These are phyloP conservation scores for Monosporascus sp. DNA, from an alignment of 2,329 filamentous ascomycete species.

Conservation along the genomic window DNA sequence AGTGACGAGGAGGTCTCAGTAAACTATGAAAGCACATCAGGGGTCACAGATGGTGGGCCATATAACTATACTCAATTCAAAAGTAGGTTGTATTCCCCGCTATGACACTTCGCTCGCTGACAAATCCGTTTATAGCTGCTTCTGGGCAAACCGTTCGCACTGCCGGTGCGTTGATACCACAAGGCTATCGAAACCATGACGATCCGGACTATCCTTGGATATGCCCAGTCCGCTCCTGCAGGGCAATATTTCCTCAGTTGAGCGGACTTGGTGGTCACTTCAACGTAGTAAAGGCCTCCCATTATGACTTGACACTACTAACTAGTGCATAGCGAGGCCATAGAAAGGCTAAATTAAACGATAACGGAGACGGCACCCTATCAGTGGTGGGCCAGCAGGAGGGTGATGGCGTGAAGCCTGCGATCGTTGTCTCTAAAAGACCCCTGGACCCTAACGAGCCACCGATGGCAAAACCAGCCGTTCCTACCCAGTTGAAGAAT, in stretches of 20 bases:
- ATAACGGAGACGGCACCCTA: constrained; percentile 37
- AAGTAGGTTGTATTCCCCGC: not conserved
- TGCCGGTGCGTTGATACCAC: constrained; percentile 28
- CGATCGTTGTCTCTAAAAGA: constrained; percentile 19
- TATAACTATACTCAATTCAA: not conserved
- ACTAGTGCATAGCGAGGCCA: constrained; percentile 12
- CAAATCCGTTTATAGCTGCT: constrained; percentile 1
- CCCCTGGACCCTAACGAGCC: constrained; percentile 14
- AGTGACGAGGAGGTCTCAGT: not conserved
- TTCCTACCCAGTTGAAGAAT: constrained; percentile 2
- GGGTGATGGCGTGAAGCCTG: not conserved
- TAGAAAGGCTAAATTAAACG: constrained; percentile 26
- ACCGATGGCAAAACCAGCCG: constrained; percentile 8
- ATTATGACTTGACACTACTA: not conserved
- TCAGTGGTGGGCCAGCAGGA: constrained; percentile 17
- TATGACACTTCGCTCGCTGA: not conserved
- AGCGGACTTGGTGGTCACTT: constrained; percentile 17
- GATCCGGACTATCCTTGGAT: constrained; percentile 22
- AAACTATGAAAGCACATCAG: not conserved
- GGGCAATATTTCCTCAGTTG: constrained; percentile 18
- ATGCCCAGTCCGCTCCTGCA: constrained; percentile 35
- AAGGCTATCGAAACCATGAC: constrained; percentile 23
- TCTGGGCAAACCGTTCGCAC: constrained; percentile 5
- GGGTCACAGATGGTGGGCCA: not conserved
- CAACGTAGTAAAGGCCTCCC: constrained; percentile 5